Evolutionary conservation across 208 protist species (phyloP).

Genomic region (Wallacemonas sp.): DNA sequence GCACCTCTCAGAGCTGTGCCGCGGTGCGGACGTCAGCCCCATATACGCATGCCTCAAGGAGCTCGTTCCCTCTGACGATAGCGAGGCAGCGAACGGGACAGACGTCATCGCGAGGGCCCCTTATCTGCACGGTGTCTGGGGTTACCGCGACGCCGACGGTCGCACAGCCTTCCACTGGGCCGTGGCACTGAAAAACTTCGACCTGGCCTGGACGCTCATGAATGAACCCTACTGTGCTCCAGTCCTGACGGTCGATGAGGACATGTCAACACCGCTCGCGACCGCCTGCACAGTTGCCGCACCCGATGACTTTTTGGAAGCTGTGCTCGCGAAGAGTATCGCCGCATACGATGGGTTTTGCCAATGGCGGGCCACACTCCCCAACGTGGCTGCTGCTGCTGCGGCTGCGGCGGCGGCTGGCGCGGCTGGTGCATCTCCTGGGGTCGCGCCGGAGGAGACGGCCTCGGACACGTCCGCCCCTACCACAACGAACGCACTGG

Average conservation of each 20-base stretch:
- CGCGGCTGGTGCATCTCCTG: not conserved
- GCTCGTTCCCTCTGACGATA: slow-evolving; percentile 27
- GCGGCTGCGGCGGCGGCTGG: slow-evolving; percentile 1
- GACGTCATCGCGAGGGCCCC: slow-evolving; percentile 1
- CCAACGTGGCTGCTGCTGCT: not conserved
- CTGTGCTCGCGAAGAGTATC: slow-evolving; percentile 53
- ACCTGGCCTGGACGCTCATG: slow-evolving; percentile 65
- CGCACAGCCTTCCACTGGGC: slow-evolving; percentile 91
- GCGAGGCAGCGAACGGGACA: not conserved
- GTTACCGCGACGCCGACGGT: slow-evolving; percentile 83
- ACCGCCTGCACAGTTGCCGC: slow-evolving; percentile 82
- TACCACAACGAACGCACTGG: not conserved
- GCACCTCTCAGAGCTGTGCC: slow-evolving; percentile 81
- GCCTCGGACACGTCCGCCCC: not conserved
- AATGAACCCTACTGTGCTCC: slow-evolving; percentile 53
- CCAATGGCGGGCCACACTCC: slow-evolving; percentile 5
- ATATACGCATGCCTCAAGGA: slow-evolving; percentile 50
- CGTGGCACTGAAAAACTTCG: slow-evolving; percentile 75
- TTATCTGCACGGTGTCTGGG: slow-evolving; percentile 60
- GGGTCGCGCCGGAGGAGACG: not conserved
- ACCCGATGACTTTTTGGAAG: slow-evolving; percentile 52
- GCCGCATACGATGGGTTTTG: slow-evolving; percentile 27
- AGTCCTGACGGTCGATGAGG: slow-evolving; percentile 73
- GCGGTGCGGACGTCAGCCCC: slow-evolving; percentile 46
- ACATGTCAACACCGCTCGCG: slow-evolving; percentile 68